These are phyloP conservation scores for Penicilliopsis zonata DNA, from an alignment of 495 filamentous ascomycete species.

Conservation along the genomic window DNA sequence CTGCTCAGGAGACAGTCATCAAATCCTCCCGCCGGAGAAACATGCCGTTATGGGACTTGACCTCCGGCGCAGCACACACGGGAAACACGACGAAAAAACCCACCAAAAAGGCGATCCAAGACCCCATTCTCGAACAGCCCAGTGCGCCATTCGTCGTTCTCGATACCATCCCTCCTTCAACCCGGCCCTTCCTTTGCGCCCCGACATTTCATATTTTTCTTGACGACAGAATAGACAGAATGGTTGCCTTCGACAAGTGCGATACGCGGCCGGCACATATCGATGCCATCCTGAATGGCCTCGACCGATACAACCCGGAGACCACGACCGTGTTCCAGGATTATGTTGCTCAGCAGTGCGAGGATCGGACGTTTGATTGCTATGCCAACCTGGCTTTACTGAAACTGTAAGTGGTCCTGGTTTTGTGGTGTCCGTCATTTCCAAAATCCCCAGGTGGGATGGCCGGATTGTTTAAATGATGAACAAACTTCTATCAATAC, in stretches of 20 bases:
- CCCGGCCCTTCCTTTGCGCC: not conserved
- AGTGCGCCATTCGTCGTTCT: not conserved
- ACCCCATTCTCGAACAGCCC: not conserved
- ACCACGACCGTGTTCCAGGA: conserved; percentile 89
- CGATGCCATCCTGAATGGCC: conserved; percentile 77
- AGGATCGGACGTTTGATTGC: conserved; percentile 83
- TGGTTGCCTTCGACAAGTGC: conserved; percentile 43
- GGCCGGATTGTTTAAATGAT: conserved; percentile 36
- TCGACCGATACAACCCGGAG: conserved; percentile 98
- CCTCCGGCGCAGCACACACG: not conserved
- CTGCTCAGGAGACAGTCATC: too few species aligned
- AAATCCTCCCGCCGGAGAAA: conserved; percentile 1
- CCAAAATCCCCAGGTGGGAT: not conserved
- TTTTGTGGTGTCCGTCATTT: conserved; percentile 4
- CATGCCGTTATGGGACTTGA: conserved; percentile 1
- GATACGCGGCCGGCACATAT: conserved; percentile 74
- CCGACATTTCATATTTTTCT: not conserved
- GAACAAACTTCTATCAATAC: conserved; percentile 44
- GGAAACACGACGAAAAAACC: conserved; percentile 1
- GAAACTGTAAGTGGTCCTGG: conserved; percentile 72
- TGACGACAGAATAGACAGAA: conserved; percentile 12
- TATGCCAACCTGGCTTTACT: conserved; percentile 92
- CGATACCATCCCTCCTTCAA: not conserved
- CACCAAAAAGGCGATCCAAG: conserved; percentile 1
- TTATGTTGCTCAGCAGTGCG: conserved; percentile 91